Base-by-base conservation (phyloP, 2,329 filamentous ascomycete species). In the Phyllosticta ampelicida region DNA sequence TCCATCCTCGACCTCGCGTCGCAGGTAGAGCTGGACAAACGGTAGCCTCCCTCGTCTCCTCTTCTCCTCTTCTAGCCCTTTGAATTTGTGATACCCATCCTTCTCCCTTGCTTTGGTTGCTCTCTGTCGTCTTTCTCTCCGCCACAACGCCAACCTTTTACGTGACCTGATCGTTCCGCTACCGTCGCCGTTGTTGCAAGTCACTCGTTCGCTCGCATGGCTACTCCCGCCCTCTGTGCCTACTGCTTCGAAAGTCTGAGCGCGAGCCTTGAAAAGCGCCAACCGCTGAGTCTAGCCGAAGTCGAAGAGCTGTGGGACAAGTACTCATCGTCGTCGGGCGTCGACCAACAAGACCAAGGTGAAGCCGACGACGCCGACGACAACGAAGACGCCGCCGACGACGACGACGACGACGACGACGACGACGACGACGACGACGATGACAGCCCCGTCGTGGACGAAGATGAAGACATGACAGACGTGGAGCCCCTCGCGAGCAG, bases 161-260 rank as follows among this genome's bases (percentile, higher is more conserved):
- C 13, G 36, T 44, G 36, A 44, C 36, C 36, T 44, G 2, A 20
- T 26, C 20, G 29, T n/a, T 10, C 18, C 18, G 21, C 51, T 21
- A 30, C 13, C 36, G 51, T 48, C 55, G 28, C 48, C 23, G 9
- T 26, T 26, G 18, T 19, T 53, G 26, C 50, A 21, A 2, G 11
- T 49, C 55, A 13, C 21, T 36, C 29, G 23, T 5, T 16, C 36
- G 18, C 26, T 51, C 63, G 51, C 56, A 97, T 97, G 92, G 92
- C 94, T 53, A 86, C 87, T 59, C 75, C 82, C 66, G 86, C 86
- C 60, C 92, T 97, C 74, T 96, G 91, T 73, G 84, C 92, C 67
- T 91, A 86, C 74, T 96, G 91, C 77, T 97, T 99, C 78, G 94
- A 99, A 74, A 80, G 80, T 48, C 84, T 99, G 44, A 80, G 83